phyloP scores from a whole-genome alignment of 805 yeast species.

The Nakazawaea wickerhamii region DNA sequence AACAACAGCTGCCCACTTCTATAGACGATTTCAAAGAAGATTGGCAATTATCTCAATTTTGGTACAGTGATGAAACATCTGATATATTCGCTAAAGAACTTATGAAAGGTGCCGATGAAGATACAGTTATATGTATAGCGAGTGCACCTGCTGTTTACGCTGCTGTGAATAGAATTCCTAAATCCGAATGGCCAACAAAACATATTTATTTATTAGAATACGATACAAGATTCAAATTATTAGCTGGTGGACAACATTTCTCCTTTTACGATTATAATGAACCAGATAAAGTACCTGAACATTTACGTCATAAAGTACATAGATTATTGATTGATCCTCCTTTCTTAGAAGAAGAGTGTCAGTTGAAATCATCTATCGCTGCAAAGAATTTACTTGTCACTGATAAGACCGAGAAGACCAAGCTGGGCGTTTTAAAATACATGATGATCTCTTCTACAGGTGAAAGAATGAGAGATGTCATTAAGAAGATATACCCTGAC shows the following conservation, averaged over 20 bases:
- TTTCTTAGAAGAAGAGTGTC: constrained; percentile 77
- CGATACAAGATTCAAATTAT: constrained; percentile 68
- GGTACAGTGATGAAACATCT: constrained; percentile 80
- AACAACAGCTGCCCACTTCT: constrained; percentile 13
- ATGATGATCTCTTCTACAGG: constrained; percentile 79
- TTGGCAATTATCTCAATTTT: constrained; percentile 92
- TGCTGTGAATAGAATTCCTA: constrained; percentile 55
- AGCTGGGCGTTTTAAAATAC: constrained; percentile 34
- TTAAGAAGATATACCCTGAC: constrained; percentile 58
- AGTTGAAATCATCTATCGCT: constrained; percentile 58
- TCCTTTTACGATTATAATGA: constrained; percentile 68
- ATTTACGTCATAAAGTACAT: constrained; percentile 57
- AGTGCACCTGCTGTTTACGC: constrained; percentile 94
- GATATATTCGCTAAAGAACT: constrained; percentile 61
- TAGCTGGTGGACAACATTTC: constrained; percentile 66
- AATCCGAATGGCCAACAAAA: constrained; percentile 51
- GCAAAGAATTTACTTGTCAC: constrained; percentile 52
- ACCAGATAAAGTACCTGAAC: constrained; percentile 57
- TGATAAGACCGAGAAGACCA: constrained; percentile 34
- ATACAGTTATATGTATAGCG: constrained; percentile 68
- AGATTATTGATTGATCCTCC: constrained; percentile 84
- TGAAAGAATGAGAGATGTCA: constrained; percentile 73
- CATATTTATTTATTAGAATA: constrained; percentile 73
- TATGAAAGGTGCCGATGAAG: constrained; percentile 67
- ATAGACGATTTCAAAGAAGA: constrained; percentile 83